Percentiles rank a stretch among this genome's conserved stretches.
Evolutionary conservation across 306 rosid species (phyloP).

Genomic region (Comarum palustre): DNA sequence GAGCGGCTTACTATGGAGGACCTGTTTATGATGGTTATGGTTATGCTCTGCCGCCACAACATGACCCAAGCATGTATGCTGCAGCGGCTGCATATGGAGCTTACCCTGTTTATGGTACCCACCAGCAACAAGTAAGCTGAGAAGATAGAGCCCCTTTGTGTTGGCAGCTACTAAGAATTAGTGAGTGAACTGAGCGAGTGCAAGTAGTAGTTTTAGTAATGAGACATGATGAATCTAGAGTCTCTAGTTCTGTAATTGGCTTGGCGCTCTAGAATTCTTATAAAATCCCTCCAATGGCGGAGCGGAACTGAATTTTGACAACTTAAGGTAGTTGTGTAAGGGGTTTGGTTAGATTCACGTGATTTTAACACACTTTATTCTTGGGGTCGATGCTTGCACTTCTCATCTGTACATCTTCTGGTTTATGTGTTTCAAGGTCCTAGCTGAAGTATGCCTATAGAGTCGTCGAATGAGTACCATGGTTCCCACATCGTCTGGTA

Average conservation of each 20-base stretch:
- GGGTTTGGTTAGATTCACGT: slow-evolving; percentile 46
- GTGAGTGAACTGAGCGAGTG: slow-evolving; percentile 13
- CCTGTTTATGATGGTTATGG: slow-evolving; percentile 85
- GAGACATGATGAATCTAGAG: slow-evolving; percentile 29
- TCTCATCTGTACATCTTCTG: background rate
- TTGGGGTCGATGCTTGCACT: slow-evolving; percentile 3
- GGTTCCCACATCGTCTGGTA: no score
- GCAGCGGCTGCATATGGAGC: slow-evolving; percentile 70
- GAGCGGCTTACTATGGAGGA: slow-evolving; percentile 65
- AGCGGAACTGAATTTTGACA: slow-evolving; percentile 84
- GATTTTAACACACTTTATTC: slow-evolving; percentile 35
- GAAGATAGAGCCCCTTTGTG: background rate
- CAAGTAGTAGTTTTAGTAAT: slow-evolving; percentile 27
- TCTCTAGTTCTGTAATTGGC: slow-evolving; percentile 44
- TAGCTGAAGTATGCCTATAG: background rate
- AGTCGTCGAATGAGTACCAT: background rate
- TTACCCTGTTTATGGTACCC: slow-evolving; percentile 78
- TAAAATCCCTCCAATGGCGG: slow-evolving; percentile 70
- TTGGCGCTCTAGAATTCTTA: slow-evolving; percentile 43
- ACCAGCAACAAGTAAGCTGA: slow-evolving; percentile 96
- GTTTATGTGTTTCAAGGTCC: background rate
- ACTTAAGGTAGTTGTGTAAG: slow-evolving; percentile 51
- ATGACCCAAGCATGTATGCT: slow-evolving; percentile 78
- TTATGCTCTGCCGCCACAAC: slow-evolving; percentile 70
- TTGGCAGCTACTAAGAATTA: slow-evolving; percentile 11